These are phyloP conservation scores for Coemansia sp. DNA, from an alignment of 192 early-diverging fungal species.

Conservation along the genomic window DNA sequence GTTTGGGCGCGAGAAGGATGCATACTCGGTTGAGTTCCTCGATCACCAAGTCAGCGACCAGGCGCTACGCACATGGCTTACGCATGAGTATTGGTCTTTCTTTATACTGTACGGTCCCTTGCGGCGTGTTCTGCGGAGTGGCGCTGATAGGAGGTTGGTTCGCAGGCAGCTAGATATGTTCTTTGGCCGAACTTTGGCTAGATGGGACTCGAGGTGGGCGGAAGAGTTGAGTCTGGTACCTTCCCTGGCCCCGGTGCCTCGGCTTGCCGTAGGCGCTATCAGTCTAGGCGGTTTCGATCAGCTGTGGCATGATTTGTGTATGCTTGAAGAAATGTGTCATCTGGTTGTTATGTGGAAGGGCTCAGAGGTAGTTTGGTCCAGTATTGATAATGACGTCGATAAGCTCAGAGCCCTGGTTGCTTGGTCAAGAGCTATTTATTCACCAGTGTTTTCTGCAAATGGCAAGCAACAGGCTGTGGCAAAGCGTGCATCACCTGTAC, in stretches of 20 bases:
- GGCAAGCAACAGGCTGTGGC: neutral
- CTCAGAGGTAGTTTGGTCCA: slow-evolving; percentile 32
- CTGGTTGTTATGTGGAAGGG: slow-evolving; percentile 37
- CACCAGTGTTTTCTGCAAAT: slow-evolving; percentile 19
- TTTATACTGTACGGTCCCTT: slow-evolving; percentile 26
- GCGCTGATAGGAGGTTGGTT: slow-evolving; percentile 6
- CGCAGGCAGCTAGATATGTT: slow-evolving; percentile 36
- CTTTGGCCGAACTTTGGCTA: slow-evolving; percentile 36
- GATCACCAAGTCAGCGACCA: slow-evolving; percentile 27
- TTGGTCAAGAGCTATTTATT: slow-evolving; percentile 40
- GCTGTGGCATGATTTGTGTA: slow-evolving; percentile 34
- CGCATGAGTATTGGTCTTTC: slow-evolving; percentile 35
- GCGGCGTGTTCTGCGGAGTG: neutral
- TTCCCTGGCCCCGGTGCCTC: slow-evolving; percentile 27
- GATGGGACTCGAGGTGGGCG: slow-evolving; percentile 39
- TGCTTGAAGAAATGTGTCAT: slow-evolving; percentile 13
- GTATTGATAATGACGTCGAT: slow-evolving; percentile 1
- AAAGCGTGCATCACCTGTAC: neutral
- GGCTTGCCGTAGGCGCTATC: slow-evolving; percentile 32
- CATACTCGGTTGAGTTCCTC: slow-evolving; percentile 45
- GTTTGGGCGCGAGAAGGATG: slow-evolving; percentile 36
- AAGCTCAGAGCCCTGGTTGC: slow-evolving; percentile 29
- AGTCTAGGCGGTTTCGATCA: slow-evolving; percentile 46
- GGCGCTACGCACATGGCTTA: slow-evolving; percentile 30
- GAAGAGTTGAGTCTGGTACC: slow-evolving; percentile 33